Base-by-base conservation (phyloP, 2,329 filamentous ascomycete genomes). In the Penicillium oxalicum region DNA sequence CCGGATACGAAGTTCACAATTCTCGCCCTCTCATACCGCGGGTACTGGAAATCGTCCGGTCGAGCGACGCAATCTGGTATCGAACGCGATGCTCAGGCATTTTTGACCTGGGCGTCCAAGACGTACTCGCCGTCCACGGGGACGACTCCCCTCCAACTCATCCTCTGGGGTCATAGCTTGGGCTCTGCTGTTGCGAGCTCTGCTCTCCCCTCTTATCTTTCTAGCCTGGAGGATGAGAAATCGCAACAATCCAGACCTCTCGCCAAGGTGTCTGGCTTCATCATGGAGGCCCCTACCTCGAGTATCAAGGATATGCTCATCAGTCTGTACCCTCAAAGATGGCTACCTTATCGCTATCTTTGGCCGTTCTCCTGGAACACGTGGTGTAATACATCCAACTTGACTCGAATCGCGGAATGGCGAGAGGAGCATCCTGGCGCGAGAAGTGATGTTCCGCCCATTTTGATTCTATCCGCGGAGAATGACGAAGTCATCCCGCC, bases 141-240 rank as follows among this genome's bases (percentile, higher is more conserved):
- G 2, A 8, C 29, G 11, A 56, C 44, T 1, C 47, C 62, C 32
- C 54, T 64, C 1, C 54, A 58, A 29, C 51, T 88, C 1, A 61
- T 89, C 1, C 68, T 91, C 9, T 91, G 87, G 86, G 87, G 87
- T 0, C 87, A 91, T 65, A 88, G 84, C 54, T 82, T 91, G 46
- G 87, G 88, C 1, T 80, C 83, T 26, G 87, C 84, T 1, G 79
- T 91, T 37, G 86, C 84, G 9, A 83, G 82, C 12, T 82, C 79
- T 44, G 75, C 84, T 2, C 77, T 80, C 11, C 76, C 71, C 2
- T 60, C 56, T 27, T 66, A 73, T 67, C 52, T 71, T 73, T 46
- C 51, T 1, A 42, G 47, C 2, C 44, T 13, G 4, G 8, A 35
- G 5, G 18, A 26, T 2, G 7, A 25, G n/a, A 2, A n/a, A 8